Evolutionary conservation across 495 filamentous ascomycete species (phyloP).

Genomic region (Bombardia bombarda): DNA sequence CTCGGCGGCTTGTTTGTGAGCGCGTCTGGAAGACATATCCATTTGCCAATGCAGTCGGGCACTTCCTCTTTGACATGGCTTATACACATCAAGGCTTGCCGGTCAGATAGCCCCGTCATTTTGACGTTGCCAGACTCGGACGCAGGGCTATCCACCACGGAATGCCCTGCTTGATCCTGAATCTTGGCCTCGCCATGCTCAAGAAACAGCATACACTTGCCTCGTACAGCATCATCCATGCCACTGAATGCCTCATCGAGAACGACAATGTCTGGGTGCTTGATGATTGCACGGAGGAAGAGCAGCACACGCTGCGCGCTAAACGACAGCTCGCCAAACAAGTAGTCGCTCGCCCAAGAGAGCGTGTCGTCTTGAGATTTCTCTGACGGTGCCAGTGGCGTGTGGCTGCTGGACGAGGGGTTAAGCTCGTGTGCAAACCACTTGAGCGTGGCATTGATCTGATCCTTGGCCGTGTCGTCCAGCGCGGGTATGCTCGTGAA

Average conservation of each 20-base stretch:
- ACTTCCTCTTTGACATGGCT: constrained; percentile 89
- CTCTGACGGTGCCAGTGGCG: not conserved
- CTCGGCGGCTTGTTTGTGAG: constrained; percentile 46
- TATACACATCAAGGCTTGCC: constrained; percentile 77
- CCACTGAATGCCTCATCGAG: constrained; percentile 91
- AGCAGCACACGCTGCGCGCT: constrained; percentile 76
- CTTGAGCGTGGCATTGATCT: constrained; percentile 56
- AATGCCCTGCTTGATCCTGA: constrained; percentile 12
- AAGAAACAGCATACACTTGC: constrained; percentile 77
- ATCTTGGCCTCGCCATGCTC: constrained; percentile 46
- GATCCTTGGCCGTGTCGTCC: constrained; percentile 39
- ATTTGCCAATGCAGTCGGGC: constrained; percentile 67
- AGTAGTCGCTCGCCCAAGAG: constrained; percentile 59
- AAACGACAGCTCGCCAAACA: constrained; percentile 68
- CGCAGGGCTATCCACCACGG: constrained; percentile 35
- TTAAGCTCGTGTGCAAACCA: constrained; percentile 73
- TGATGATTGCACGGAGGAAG: constrained; percentile 76
- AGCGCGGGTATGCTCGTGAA: constrained; percentile 63
- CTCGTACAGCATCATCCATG: constrained; percentile 72
- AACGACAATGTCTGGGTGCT: constrained; percentile 78
- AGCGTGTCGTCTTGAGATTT: constrained; percentile 25
- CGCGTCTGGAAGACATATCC: constrained; percentile 68
- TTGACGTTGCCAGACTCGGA: constrained; percentile 29
- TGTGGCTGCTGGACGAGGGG: constrained; percentile 21
- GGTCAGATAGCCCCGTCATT: constrained; percentile 47